Evolutionary conservation across 306 rosid species (phyloP).

Genomic region (Rosa lucieae): DNA sequence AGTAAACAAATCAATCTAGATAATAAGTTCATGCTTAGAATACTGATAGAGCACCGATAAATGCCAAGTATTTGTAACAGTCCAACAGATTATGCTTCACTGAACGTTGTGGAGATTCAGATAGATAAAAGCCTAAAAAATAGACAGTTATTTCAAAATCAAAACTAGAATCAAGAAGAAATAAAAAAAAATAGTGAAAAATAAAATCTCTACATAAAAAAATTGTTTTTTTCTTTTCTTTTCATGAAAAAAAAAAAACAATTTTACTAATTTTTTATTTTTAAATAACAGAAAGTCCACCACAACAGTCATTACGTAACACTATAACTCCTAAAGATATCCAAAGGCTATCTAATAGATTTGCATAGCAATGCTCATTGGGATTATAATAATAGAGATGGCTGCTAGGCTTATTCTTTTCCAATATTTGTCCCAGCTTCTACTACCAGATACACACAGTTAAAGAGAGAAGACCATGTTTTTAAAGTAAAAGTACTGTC

Average conservation of each 20-base stretch:
- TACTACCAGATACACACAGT: not conserved
- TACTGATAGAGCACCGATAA: not conserved
- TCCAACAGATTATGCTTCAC: not conserved
- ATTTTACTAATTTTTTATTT: not conserved
- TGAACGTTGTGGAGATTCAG: not conserved
- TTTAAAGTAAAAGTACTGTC: not conserved
- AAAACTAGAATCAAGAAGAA: not conserved
- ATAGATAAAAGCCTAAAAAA: not conserved
- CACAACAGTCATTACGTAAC: not conserved
- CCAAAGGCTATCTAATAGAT: not conserved
- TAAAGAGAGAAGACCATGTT: not conserved
- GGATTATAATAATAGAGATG: not conserved
- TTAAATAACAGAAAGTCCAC: not conserved
- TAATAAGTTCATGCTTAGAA: not conserved
- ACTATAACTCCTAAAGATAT: not conserved
- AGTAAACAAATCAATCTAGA: slow-evolving; percentile 1
- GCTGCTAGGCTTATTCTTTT: not conserved
- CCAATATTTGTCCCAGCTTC: not conserved
- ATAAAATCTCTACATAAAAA: not conserved
- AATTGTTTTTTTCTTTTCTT: too few relatives aligned
- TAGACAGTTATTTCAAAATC: not conserved
- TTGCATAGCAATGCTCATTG: not conserved
- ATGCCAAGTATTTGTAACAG: not conserved
- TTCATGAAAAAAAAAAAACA: not conserved
- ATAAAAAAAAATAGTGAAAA: not conserved